A percentile compares a stretch with the other conserved stretches of the same genome.
These are phyloP conservation scores for Pittosporum tobira DNA, from an alignment of 129 eudicot species.

Conservation along the genomic window DNA sequence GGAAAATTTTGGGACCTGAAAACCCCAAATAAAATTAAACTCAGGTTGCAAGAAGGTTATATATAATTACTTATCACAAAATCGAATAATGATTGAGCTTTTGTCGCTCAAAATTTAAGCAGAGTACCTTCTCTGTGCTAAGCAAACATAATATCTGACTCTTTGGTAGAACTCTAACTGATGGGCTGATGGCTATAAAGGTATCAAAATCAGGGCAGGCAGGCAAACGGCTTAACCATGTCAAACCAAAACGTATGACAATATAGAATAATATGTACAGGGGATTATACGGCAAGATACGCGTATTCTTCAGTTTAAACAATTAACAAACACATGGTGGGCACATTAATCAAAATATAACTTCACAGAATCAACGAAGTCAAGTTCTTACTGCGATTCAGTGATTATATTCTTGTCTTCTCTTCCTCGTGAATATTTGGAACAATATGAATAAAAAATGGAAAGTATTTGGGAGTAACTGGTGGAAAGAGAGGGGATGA, in stretches of 20 bases:
- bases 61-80: conserved; percentile 7
- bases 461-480: too few relatives aligned
- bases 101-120: not conserved
- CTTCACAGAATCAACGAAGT: conserved; percentile 22
- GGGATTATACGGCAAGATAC: conserved; percentile 24
- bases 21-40: not conserved
- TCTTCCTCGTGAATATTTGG: not conserved
- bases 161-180: conserved; percentile 7
- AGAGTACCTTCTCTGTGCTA: conserved; percentile 4
- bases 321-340: conserved; percentile 19
- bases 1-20: not conserved
- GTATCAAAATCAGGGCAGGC: conserved; percentile 3
- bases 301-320: conserved; percentile 20
- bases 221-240: conserved; percentile 14
- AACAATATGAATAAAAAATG: too few relatives aligned
- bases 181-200: conserved; percentile 18
- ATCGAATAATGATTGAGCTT: not conserved
- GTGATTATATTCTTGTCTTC: not conserved
- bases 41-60: conserved; percentile 1
- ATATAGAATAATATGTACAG: conserved; percentile 14
- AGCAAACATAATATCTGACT: not conserved
- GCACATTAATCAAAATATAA: conserved; percentile 13
- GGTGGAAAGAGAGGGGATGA: too few relatives aligned
- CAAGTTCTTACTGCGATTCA: not conserved
- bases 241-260: conserved; percentile 17